These are phyloP conservation scores for Nakataea oryzae DNA, from an alignment of 2,329 filamentous ascomycete genomes.

Conservation along the genomic window DNA sequence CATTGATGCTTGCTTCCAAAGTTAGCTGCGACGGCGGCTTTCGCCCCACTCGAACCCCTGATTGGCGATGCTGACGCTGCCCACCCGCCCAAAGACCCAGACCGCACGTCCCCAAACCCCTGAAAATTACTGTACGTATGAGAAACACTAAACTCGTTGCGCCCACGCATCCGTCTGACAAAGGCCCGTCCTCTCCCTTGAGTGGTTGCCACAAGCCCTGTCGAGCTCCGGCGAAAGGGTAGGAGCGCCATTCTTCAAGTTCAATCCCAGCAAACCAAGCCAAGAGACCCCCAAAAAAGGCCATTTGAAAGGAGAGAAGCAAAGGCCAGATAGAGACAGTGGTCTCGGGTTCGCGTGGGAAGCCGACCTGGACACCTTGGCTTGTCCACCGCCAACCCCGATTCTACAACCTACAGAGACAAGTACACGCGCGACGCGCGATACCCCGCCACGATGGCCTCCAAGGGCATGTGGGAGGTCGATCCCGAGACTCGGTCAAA, in stretches of 20 bases:
- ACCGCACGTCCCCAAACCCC: background rate
- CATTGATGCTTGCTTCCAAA: too few species aligned
- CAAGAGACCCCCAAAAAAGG: background rate
- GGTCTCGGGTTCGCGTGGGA: background rate
- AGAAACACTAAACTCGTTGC: background rate
- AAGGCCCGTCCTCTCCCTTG: background rate
- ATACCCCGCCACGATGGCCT: conserved; percentile 36
- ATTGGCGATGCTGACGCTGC: background rate
- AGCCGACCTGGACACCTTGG: background rate
- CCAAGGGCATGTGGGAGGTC: conserved; percentile 93
- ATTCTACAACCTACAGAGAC: background rate
- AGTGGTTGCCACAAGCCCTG: background rate
- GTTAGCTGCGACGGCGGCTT: background rate
- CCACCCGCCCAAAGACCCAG: background rate
- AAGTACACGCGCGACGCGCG: background rate
- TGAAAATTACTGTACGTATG: background rate
- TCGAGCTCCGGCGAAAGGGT: background rate
- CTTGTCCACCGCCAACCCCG: background rate
- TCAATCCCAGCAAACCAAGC: background rate
- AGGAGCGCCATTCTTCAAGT: background rate
- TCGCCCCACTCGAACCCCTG: background rate
- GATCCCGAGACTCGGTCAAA: conserved; percentile 95
- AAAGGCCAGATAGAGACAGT: background rate
- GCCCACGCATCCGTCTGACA: background rate
- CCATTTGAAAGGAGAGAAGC: background rate